These are phyloP conservation scores for Comarum palustre DNA, from an alignment of 306 rosid species.

Conservation along the genomic window DNA sequence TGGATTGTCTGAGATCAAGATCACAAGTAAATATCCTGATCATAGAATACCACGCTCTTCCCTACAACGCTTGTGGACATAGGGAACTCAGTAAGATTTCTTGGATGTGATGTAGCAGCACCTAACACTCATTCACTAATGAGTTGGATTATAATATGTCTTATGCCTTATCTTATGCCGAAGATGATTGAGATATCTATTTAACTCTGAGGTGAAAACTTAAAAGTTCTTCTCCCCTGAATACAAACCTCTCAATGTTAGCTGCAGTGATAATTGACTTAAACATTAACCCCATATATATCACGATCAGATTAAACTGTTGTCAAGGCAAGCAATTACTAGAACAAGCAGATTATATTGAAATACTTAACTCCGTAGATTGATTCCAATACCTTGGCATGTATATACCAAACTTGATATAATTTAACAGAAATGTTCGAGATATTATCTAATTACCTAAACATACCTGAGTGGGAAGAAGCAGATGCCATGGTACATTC, in stretches of 20 bases:
- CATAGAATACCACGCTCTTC: not conserved
- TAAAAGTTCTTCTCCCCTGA: not conserved
- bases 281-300: not conserved
- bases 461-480: constrained; percentile 62
- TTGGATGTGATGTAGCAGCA: not conserved
- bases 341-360: not conserved
- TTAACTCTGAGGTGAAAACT: not conserved
- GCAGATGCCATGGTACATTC: constrained; percentile 46
- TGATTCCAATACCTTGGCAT: not conserved
- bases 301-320: not conserved
- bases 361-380: not conserved
- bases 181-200: not conserved
- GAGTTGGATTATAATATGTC: not conserved
- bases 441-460: constrained; percentile 9
- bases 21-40: not conserved
- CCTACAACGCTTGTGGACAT: not conserved
- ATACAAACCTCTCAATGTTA: not conserved
- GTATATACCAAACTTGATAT: not conserved
- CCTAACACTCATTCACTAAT: not conserved
- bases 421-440: not conserved
- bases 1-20: not conserved
- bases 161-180: not conserved
- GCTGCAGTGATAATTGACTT: not conserved
- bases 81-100: not conserved
- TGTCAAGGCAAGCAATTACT: not conserved